Conservation (phyloP, 2,329 filamentous ascomycete genomes). For the Daldinia sp. region DNA sequence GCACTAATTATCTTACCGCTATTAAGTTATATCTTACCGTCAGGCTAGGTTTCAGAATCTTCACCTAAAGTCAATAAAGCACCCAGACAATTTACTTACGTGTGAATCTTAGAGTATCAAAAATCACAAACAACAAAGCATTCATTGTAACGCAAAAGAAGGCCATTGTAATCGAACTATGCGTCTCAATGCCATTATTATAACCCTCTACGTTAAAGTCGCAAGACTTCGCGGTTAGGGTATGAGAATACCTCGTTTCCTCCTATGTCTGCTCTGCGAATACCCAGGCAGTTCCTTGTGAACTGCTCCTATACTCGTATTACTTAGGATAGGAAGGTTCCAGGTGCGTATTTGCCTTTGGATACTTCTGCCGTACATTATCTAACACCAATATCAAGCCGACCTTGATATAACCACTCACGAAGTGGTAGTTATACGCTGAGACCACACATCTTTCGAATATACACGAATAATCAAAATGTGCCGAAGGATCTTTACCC, state of each 20-base stretch:
- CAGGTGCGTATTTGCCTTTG: background rate
- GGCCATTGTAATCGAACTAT: background rate
- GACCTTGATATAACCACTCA: background rate
- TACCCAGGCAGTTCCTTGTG: background rate
- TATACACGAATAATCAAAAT: slow-evolving; percentile 25
- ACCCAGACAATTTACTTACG: background rate
- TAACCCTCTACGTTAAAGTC: background rate
- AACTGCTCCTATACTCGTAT: background rate
- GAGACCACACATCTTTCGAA: background rate
- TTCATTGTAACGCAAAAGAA: background rate
- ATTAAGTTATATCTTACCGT: background rate
- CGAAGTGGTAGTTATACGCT: background rate
- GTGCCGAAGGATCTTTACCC: slow-evolving; percentile 42
- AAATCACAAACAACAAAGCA: background rate
- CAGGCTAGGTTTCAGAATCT: background rate
- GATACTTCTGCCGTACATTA: too few species aligned
- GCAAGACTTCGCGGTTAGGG: background rate
- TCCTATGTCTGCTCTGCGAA: background rate
- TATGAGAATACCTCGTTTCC: too few species aligned
- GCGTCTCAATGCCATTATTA: background rate
- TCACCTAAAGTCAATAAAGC: background rate
- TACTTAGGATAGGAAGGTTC: background rate
- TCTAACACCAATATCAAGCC: background rate
- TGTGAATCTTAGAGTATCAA: background rate
- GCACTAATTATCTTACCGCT: background rate